These are phyloP conservation scores for Dioscorea zingiberensis DNA, from an alignment of 106 monocot genomes.

Conservation along the genomic window DNA sequence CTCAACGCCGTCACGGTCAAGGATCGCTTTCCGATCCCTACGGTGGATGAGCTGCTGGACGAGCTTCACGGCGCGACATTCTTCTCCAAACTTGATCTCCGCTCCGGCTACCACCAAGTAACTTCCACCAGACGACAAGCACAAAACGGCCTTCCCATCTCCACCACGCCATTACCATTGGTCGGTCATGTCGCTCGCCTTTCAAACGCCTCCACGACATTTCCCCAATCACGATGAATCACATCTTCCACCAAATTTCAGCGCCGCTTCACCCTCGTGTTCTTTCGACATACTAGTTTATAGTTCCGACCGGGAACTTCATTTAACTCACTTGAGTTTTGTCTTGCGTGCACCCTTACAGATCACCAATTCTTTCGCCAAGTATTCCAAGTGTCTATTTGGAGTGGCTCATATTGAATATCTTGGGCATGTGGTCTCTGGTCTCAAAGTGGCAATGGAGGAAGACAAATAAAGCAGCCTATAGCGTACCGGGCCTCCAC, in stretches of 20 bases:
- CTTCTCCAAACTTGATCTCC: no score
- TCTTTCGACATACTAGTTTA: constrained; percentile 4
- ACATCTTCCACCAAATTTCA: background rate
- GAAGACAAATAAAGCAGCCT: background rate
- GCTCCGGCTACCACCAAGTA: no score
- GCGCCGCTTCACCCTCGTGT: background rate
- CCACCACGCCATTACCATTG: no score
- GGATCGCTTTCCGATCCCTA: no score
- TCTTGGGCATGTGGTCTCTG: background rate
- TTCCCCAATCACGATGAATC: background rate
- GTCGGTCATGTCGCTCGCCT: no score
- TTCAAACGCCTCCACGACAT: background rate
- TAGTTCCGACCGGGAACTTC: background rate
- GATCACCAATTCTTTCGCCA: background rate
- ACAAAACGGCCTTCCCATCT: no score
- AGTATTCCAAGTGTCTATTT: background rate
- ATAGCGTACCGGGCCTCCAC: no score
- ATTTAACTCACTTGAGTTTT: background rate
- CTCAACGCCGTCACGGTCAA: constrained; percentile 2
- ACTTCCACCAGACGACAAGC: no score
- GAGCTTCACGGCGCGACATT: no score
- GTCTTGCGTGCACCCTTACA: background rate
- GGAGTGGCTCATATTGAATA: background rate
- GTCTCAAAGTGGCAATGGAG: background rate
- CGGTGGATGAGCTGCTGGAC: no score